Evolutionary conservation across 306 rosid species (phyloP), one percentile per base, ranked within the genome.

Genomic region (Inga leiocalycina): DNA sequence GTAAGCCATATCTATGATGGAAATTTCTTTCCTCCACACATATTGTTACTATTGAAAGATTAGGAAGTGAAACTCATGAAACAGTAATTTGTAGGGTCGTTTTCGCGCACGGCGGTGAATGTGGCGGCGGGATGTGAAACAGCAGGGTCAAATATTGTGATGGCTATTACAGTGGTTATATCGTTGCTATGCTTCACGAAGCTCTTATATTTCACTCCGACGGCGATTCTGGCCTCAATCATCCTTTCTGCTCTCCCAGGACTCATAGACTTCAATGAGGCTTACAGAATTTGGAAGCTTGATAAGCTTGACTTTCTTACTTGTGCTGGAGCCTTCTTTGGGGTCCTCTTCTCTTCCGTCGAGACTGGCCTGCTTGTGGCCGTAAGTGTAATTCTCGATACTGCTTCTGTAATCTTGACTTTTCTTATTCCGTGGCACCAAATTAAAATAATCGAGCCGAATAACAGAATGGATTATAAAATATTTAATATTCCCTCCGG

Each of bases 221-320:
- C 78, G 3, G 92, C 93, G 37, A 93, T 91, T 61, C 89, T 93
- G 5, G 90, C 92, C 37, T 91, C 97, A 24, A 84, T 91, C 30
- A 87, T 93, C 84, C 85, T 93, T 13, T 89, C 97, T 2, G 94
- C 97, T 16, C 90, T 91, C 3, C 89, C 94, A 1, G 92, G 97
- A 64, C 91, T 93, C 52, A 66, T 91, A 35, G 81, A 91, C 83
- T 35, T 89, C 43, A 81, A 20, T 0, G 81, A 88, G 87, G 90
- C 87, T 22, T 81, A 83, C 76, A 89, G 74, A 17, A 86, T 93
- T 4, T 93, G 95, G 97, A 93, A 89, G 82, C 69, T 90, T 56
- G 97, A 93, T 49, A 91, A 86, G 88, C 82, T 86, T 3, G 94
- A 92, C 48, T 92, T 92, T 83, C 81, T 92, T 5, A 90, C 91